Conservation (phyloP, 768 basidiomycete species). For the Leccinum broughii region DNA sequence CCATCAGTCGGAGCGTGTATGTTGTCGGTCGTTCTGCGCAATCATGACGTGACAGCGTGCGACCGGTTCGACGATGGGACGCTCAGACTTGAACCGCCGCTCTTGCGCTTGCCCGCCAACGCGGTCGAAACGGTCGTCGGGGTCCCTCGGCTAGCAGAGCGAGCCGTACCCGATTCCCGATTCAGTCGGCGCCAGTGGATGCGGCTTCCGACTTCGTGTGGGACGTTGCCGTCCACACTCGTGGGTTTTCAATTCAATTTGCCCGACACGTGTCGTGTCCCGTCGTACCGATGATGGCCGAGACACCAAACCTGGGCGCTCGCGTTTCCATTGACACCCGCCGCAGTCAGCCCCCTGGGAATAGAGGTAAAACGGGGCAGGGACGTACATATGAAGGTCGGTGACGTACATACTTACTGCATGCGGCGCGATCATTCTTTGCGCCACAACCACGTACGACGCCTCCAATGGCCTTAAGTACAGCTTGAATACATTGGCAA, state of each 20-base stretch:
- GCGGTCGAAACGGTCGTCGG: background rate
- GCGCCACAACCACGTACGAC: background rate
- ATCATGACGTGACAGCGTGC: background rate
- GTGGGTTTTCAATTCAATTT: background rate
- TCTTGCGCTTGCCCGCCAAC: background rate
- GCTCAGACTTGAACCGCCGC: background rate
- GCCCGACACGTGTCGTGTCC: background rate
- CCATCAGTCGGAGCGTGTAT: background rate
- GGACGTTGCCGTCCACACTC: background rate
- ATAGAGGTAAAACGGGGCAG: background rate
- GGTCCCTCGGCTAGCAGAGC: background rate
- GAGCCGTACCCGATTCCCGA: background rate
- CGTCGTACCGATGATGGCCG: background rate
- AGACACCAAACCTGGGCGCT: background rate
- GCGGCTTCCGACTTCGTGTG: background rate
- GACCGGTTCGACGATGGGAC: background rate
- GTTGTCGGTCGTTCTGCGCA: background rate
- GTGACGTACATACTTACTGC: background rate
- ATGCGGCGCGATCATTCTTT: background rate
- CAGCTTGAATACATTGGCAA: background rate
- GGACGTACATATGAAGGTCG: background rate
- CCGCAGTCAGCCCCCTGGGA: background rate
- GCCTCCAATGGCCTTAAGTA: too few relatives aligned
- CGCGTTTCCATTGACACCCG: background rate
- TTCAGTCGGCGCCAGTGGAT: background rate